Percentiles rank a stretch among this genome's conserved stretches.
phyloP scores from a whole-genome alignment of 2,329 filamentous ascomycete species.

The Lecanicillium sp. region DNA sequence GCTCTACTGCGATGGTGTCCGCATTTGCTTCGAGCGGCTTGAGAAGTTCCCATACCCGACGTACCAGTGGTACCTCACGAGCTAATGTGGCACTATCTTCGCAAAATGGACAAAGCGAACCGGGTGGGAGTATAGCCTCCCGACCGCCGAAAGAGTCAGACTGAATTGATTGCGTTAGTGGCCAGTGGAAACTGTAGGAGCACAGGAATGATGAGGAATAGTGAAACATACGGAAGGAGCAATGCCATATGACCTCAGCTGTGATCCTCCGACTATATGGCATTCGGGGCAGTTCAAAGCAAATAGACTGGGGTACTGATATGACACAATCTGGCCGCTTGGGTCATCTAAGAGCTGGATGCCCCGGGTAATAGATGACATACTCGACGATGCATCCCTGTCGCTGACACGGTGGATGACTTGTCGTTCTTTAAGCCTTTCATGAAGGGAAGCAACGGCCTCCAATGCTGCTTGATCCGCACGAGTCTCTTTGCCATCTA shows the following conservation, averaged over 20 bases:
- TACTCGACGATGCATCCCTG: constrained; percentile 24
- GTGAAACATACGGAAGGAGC: constrained; percentile 15
- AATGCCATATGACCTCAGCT: constrained; percentile 19
- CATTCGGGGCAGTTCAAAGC: constrained; percentile 26
- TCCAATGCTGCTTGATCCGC: constrained; percentile 26
- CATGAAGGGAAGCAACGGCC: constrained; percentile 26
- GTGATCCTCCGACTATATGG: constrained; percentile 27
- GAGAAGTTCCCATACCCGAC: constrained; percentile 27
- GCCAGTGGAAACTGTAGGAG: too few species aligned
- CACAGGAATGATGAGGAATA: too few species aligned
- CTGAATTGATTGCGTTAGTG: too few species aligned
- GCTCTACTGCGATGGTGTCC: constrained; percentile 28
- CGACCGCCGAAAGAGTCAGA: not conserved
- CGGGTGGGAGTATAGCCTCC: constrained; percentile 13
- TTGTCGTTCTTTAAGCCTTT: constrained; percentile 24
- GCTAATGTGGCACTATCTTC: constrained; percentile 23
- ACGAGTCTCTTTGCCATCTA: constrained; percentile 15
- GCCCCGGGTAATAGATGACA: constrained; percentile 25
- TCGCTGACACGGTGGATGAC: constrained; percentile 31
- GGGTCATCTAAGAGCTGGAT: constrained; percentile 28
- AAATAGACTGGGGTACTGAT: constrained; percentile 23
- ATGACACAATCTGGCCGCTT: constrained; percentile 13
- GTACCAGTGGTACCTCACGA: constrained; percentile 26
- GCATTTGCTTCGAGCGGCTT: constrained; percentile 26
- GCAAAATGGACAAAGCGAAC: constrained; percentile 25